Evolutionary conservation across 495 filamentous ascomycete species (phyloP).

Genomic region (Talaromyces nanjingensis): DNA sequence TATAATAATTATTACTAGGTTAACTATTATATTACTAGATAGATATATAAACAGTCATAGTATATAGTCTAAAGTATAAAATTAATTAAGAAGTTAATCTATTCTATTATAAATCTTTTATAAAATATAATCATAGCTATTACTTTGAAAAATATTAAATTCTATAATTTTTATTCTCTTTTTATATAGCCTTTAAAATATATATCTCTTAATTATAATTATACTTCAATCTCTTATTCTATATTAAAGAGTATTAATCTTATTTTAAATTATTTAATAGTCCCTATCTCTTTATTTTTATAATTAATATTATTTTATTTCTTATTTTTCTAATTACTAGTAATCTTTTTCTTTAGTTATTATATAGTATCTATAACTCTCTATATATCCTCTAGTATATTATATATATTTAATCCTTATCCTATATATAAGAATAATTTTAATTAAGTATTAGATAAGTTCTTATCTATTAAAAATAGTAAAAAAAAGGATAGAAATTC

Average conservation of each 20-base stretch:
- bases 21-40: background rate
- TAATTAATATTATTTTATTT: background rate
- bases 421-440: no score
- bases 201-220: background rate
- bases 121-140: background rate
- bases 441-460: no score
- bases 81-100: background rate
- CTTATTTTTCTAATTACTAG: background rate
- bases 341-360: background rate
- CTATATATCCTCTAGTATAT: background rate
- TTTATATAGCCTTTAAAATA: background rate
- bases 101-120: background rate
- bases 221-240: background rate
- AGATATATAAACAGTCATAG: background rate
- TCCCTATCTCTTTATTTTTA: background rate
- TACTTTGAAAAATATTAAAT: conserved; percentile 2
- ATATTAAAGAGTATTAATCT: background rate
- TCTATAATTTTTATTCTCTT: background rate
- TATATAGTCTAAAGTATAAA: background rate
- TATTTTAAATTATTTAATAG: background rate
- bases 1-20: background rate
- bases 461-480: no score
- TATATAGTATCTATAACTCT: background rate
- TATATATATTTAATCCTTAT: no score
- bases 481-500: no score